Evolutionary conservation across 371 early-diverging fungal genomes (phyloP).

Genomic region (Circinella umbellata): DNA sequence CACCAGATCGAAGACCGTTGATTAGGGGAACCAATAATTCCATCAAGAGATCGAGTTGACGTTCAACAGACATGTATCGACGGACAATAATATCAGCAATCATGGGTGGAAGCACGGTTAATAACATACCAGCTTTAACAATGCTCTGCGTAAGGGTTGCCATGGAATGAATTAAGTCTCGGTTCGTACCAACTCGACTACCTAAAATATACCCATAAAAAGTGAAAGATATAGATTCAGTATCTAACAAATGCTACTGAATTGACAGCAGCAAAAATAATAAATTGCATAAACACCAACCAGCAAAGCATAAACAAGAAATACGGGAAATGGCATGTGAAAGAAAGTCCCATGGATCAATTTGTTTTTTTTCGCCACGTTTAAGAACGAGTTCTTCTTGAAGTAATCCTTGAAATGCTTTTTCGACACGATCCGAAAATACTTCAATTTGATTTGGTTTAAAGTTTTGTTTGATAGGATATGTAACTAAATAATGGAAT

Average conservation of each 20-base stretch:
- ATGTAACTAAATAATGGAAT: conserved; percentile 15
- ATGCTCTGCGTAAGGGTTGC: conserved; percentile 39
- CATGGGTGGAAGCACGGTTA: conserved; percentile 28
- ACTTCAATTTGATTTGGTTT: conserved; percentile 35
- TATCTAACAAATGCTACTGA: too few relatives aligned
- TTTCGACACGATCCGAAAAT: conserved; percentile 37
- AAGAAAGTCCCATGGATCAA: conserved; percentile 22
- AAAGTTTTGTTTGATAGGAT: conserved; percentile 42
- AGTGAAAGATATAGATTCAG: too few relatives aligned
- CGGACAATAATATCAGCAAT: conserved; percentile 30
- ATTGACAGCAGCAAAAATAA: too few relatives aligned
- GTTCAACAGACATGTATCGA: conserved; percentile 33
- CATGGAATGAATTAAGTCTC: conserved; percentile 32
- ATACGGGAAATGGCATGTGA: conserved; percentile 30
- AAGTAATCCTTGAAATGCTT: conserved; percentile 21
- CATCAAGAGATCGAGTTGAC: conserved; percentile 41
- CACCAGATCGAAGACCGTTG: conserved; percentile 16
- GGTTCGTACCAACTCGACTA: conserved; percentile 24
- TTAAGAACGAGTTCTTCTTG: conserved; percentile 21
- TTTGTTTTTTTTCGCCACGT: conserved; percentile 24
- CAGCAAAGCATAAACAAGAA: conserved; percentile 42
- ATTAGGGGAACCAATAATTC: conserved; percentile 31
- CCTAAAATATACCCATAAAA: conserved; percentile 38
- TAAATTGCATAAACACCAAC: neutral
- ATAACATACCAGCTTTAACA: conserved; percentile 30